Conservation (phyloP, 371 early-diverging fungal species). For the Phascolomyces articulosus region DNA sequence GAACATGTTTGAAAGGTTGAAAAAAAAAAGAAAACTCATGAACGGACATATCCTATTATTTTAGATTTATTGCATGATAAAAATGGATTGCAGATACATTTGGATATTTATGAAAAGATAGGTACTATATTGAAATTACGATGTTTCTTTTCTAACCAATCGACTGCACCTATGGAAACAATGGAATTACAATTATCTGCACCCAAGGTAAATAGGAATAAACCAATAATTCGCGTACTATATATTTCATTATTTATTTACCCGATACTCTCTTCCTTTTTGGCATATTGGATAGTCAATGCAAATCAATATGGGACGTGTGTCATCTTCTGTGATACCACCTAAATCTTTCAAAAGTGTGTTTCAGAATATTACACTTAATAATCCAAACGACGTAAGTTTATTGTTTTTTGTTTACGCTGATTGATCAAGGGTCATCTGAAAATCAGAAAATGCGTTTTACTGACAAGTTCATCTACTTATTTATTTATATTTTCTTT, state of each 20-base stretch:
- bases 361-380: constrained; percentile 56
- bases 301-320: constrained; percentile 67
- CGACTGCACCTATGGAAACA: constrained; percentile 56
- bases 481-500: background rate
- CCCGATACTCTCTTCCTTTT: no score
- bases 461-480: background rate
- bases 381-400: constrained; percentile 55
- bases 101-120: constrained; percentile 29
- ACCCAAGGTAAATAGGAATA: constrained; percentile 45
- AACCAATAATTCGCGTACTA: background rate
- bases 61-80: constrained; percentile 61
- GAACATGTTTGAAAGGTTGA: no score
- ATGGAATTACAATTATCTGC: constrained; percentile 56
- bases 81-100: constrained; percentile 57
- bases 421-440: no score
- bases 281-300: no score
- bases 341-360: constrained; percentile 62
- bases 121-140: constrained; percentile 19
- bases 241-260: background rate
- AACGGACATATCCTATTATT: no score
- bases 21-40: no score
- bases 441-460: background rate
- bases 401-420: background rate
- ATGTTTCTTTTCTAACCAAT: constrained; percentile 55
- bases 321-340: constrained; percentile 57